Evolutionary conservation across 192 early-diverging fungal species (phyloP), one percentile per base, ranked within the genome.

Genomic region (Linnemannia zychae): DNA sequence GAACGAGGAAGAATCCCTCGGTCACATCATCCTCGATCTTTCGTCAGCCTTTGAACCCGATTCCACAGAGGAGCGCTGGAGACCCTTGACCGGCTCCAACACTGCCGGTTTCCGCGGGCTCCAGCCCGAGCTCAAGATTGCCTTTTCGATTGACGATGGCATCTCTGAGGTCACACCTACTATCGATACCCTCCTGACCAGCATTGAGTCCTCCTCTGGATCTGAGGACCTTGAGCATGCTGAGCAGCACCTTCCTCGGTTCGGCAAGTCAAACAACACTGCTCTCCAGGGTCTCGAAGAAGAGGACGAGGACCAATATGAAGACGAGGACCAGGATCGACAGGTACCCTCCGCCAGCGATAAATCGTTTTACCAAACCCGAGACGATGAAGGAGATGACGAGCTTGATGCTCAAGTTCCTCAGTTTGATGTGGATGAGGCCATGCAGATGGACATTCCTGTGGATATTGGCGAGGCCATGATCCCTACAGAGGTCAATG

Each of bases 1-100:
- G 44, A 77, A 82, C 48, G 79, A 75, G 71, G 79, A 75, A 67
- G 85, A 89, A 47, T 65, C 85, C 12, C 57, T 89, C 28, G 88
- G 88, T 38, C 86, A 89, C 63, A 67, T 84, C 68, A 87, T 87
- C 69, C 74, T 89, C 20, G 85, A 89, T 37, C 70, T 89, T 13
- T 84, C 76, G 65, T 69, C 82, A 3, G 85, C 88, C 15, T 85
- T 85, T 38, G 77, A 85, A 50, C 52, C 77, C 24, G 83, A 85
- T 15, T 79, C 83, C 7, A 72, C 63, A 28, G 81, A 89, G 2
- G 88, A 89, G 50, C 76, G 69, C 38, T 89, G 88, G 88, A 48
- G 77, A 9, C 37, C 85, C 17, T 44, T 89, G 49, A 71, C 71
- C 24, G 82, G 86, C 34, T 65, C 84, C 33, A 82, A 63, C 46